Base-by-base conservation (phyloP, 2,329 filamentous ascomycete species). In the Achaetomium macrosporum region DNA sequence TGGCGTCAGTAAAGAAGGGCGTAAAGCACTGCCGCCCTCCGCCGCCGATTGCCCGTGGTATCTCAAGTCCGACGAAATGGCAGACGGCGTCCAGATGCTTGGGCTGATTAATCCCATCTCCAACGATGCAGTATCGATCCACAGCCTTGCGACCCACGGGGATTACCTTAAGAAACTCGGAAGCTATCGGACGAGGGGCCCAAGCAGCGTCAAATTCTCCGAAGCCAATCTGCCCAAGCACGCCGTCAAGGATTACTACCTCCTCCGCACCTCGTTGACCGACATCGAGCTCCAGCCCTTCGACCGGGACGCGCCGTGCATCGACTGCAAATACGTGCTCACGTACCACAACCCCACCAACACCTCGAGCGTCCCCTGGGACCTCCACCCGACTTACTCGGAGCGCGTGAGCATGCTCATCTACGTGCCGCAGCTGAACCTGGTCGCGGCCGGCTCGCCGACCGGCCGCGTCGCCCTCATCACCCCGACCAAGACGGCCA, bases 361-460 rank as follows among this genome's bases (percentile, higher is more conserved):
- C 2, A 56, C 60, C 9, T 35, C 25, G 25, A 25, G 25, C 13
- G 35, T 57, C 5, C 57, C 63, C 5, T 61, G 63, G 58, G 67
- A 73, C 64, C 49, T 72, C 62, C 50, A 63, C 57, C 42, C 57
- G 5, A 56, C 60, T 53, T 60, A 64, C 25, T 67, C 70, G 40
- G 74, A 83, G 58, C 76, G 82, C 2, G 68, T 88, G 19, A 84
- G 78, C 68, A 82, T 87, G 74, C 68, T 82, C 36, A 70, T 77
- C 0, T 76, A 83, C 47, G 81, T 91, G 1, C 84, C 85, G 0
- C 83, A 88, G 60, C 72, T 93, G 1, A 84, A 76, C n/a, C 71
- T 90, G 13, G 77, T 90, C 9, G 72, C 88, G 3, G 71, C 85
- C 1, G 88, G 78, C 0, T 84, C 83, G 11, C 77, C 83, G n/a